Evolutionary conservation across 768 basidiomycete genomes (phyloP).

Genomic region (Pleurotus eryngii): DNA sequence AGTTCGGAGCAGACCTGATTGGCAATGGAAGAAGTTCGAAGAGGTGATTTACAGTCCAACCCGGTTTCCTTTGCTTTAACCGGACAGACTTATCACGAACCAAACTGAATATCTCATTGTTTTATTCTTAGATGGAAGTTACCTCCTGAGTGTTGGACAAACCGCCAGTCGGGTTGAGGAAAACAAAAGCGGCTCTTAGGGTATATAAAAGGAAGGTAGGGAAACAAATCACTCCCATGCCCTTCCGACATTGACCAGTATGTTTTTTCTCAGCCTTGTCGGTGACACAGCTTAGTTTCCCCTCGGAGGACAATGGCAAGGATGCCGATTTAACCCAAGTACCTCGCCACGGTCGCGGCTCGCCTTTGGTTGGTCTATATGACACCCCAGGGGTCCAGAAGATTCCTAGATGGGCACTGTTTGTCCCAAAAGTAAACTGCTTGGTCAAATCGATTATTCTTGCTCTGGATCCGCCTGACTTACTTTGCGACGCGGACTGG

Average conservation of each 20-base stretch:
- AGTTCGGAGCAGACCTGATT: constrained; percentile 1
- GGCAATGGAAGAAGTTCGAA: constrained; percentile 5
- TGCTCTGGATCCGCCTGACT: not conserved
- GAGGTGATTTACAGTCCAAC: constrained; percentile 6
- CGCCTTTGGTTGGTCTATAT: too few relatives aligned
- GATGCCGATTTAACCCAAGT: not conserved
- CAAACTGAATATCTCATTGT: not conserved
- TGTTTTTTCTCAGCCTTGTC: not conserved
- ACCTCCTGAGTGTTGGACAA: constrained; percentile 1
- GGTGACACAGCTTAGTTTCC: not conserved
- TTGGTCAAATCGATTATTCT: not conserved
- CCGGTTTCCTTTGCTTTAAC: constrained; percentile 4
- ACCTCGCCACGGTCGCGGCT: too few relatives aligned
- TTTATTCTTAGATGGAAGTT: constrained; percentile 7
- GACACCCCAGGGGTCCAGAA: too few relatives aligned
- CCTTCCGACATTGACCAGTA: not conserved
- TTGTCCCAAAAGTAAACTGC: not conserved
- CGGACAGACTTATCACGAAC: not conserved
- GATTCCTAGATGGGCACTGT: not conserved
- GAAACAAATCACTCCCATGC: not conserved
- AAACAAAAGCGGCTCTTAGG: not conserved
- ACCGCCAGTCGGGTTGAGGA: not conserved
- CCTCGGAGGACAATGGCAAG: not conserved
- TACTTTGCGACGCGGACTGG: not conserved
- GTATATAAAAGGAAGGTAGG: constrained; percentile 5